A percentile compares a stretch with the other conserved stretches of the same genome.
These are phyloP conservation scores for Fomitopsis betulina DNA, from an alignment of 1,284 basidiomycete species.

Conservation along the genomic window DNA sequence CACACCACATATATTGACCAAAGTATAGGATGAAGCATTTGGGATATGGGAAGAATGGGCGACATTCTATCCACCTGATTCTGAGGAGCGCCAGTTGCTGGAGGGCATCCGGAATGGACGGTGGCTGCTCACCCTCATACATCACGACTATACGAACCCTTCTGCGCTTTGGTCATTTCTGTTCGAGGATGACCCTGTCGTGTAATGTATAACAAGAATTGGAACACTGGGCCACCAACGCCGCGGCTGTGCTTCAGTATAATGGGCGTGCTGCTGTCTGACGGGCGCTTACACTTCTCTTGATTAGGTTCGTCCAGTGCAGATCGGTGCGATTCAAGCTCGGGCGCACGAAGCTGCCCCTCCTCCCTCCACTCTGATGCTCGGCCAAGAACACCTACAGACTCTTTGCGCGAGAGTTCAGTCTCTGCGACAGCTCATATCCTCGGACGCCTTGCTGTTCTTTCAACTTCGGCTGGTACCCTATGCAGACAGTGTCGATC, in stretches of 20 bases:
- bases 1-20: not conserved
- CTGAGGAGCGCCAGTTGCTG: constrained; percentile 70
- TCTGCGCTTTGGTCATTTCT: constrained; percentile 88
- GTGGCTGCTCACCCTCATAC: constrained; percentile 93
- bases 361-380: not conserved
- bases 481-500: not conserved
- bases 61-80: constrained; percentile 75
- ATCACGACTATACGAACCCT: constrained; percentile 88
- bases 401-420: not conserved
- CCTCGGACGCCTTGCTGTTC: not conserved
- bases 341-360: not conserved
- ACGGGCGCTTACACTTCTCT: not conserved
- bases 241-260: too few relatives aligned
- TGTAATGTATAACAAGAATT: not conserved
- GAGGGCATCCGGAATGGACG: constrained; percentile 68
- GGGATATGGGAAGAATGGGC: constrained; percentile 97
- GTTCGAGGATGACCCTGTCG: constrained; percentile 32
- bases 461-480: not conserved
- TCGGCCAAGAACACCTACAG: not conserved
- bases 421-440: not conserved
- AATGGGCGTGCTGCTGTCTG: too few relatives aligned
- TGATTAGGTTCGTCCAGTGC: not conserved
- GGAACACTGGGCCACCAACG: too few relatives aligned
- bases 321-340: not conserved
- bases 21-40: constrained; percentile 86